phyloP scores from a whole-genome alignment of 202 grass and related monocot genomes.

The Digitaria exilis region DNA sequence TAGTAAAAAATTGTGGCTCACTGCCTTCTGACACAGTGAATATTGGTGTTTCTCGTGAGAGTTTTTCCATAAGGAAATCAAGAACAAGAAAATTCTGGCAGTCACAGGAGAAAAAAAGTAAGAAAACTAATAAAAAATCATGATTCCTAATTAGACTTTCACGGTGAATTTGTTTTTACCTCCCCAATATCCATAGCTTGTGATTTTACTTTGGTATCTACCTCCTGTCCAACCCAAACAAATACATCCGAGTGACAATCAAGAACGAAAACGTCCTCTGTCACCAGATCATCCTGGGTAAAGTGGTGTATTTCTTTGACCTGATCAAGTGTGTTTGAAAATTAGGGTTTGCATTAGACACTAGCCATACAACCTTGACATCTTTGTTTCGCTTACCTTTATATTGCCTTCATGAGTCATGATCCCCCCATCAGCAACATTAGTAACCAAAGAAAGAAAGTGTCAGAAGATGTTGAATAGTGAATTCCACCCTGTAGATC shows the following conservation, averaged over 20 bases:
- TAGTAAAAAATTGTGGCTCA: conserved; percentile 71
- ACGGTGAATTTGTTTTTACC: conserved; percentile 32
- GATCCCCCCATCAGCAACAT: conserved; percentile 12
- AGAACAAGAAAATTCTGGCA: conserved; percentile 69
- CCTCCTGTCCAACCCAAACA: conserved; percentile 66
- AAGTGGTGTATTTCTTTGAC: conserved; percentile 62
- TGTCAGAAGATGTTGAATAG: conserved; percentile 37
- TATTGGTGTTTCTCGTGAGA: conserved; percentile 61
- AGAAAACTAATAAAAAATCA: conserved; percentile 3
- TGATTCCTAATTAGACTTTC: not conserved
- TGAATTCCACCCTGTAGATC: conserved; percentile 3
- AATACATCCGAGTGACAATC: conserved; percentile 61
- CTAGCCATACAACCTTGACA: not conserved
- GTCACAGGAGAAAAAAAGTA: conserved; percentile 1
- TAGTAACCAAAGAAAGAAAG: not conserved
- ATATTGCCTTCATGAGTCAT: conserved; percentile 45
- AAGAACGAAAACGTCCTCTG: conserved; percentile 62
- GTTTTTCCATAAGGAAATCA: conserved; percentile 74
- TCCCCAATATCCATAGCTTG: conserved; percentile 64
- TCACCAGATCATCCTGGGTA: conserved; percentile 64
- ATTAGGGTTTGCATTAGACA: conserved; percentile 22
- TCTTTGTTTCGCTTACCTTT: conserved; percentile 43
- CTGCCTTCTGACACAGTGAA: conserved; percentile 62
- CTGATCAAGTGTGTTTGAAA: conserved; percentile 42
- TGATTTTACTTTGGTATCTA: conserved; percentile 52